Evolutionary conservation across 1,284 basidiomycete species (phyloP), one percentile per base, ranked within the genome.

Genomic region (Meira miltonrushii): DNA sequence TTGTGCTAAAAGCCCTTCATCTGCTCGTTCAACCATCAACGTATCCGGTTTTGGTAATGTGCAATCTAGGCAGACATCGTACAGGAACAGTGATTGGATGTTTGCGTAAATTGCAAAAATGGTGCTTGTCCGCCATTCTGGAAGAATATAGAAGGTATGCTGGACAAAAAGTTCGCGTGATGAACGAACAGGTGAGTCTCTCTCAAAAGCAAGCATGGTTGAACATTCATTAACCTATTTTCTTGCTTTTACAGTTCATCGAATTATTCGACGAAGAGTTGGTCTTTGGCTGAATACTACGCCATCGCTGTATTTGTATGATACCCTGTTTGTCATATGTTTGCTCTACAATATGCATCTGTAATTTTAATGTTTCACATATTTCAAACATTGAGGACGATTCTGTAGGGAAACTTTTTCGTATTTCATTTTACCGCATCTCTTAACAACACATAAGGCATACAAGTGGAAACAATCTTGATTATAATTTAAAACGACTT

Each of bases 231-330:
- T 37, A 53, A 37, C n/a, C 50, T 41, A n/a, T 39, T 53, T 39
- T 25, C 48, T 55, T 28, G 21, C 9, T 25, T 11, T 38, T 37
- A 3, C 65, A 83, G 81, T 83, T 83, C 62, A 83, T 83, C 65
- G 82, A 83, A 71, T 77, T 83, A 33, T 83, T 83, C 59, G 82
- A 82, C 62, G 81, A 81, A 51, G 81, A 82, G 61, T 72, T 83
- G 44, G 81, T 82, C 21, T 79, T 70, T 85, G 81, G 87, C 84
- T 55, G n/a, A 28, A 10, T 15, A 25, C 10, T 48, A 23, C 17
- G 4, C 46, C 17, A 48, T n/a, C 10, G 6, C 41, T 21, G 19
- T 43, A 21, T 21, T 33, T 48, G 46, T 48, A 48, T 21, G 17
- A 48, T 48, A 48, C 12, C 25, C 21, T 48, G 7, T 8, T 17